phyloP scores from a whole-genome alignment of 2,329 filamentous ascomycete genomes.

The Scortechinia acanthostroma region DNA sequence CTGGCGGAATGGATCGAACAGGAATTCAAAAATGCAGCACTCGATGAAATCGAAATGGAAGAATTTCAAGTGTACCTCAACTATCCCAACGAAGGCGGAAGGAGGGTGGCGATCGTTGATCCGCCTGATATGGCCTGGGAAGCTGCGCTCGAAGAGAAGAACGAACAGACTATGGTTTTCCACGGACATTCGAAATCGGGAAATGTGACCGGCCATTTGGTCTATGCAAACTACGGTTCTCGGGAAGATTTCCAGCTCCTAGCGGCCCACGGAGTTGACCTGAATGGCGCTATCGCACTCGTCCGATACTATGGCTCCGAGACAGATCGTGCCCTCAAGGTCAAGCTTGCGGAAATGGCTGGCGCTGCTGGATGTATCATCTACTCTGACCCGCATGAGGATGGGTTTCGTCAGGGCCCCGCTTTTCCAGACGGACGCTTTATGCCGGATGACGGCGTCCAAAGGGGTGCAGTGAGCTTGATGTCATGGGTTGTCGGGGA shows the following conservation, averaged over 20 bases:
- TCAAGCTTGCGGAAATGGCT: conserved; percentile 81
- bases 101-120: conserved; percentile 73
- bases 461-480: conserved; percentile 73
- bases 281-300: conserved; percentile 75
- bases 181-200: conserved; percentile 85
- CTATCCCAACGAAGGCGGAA: conserved; percentile 72
- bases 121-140: conserved; percentile 62
- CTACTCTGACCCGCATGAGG: conserved; percentile 82
- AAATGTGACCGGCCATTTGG: conserved; percentile 75
- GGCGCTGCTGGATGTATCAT: conserved; percentile 84
- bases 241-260: conserved; percentile 74
- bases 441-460: conserved; percentile 76
- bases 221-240: conserved; percentile 90
- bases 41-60: conserved; percentile 73
- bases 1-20: conserved; percentile 78
- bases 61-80: conserved; percentile 87
- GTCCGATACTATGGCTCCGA: conserved; percentile 75
- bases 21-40: conserved; percentile 62
- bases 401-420: conserved; percentile 70
- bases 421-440: conserved; percentile 71
- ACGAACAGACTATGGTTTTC: conserved; percentile 72
- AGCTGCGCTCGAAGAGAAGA: conserved; percentile 76
- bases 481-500: conserved; percentile 82
- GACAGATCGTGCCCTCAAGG: conserved; percentile 68
- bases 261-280: conserved; percentile 62